Evolutionary conservation across 2,329 filamentous ascomycete species (phyloP).

Genomic region (Apiospora sp.): DNA sequence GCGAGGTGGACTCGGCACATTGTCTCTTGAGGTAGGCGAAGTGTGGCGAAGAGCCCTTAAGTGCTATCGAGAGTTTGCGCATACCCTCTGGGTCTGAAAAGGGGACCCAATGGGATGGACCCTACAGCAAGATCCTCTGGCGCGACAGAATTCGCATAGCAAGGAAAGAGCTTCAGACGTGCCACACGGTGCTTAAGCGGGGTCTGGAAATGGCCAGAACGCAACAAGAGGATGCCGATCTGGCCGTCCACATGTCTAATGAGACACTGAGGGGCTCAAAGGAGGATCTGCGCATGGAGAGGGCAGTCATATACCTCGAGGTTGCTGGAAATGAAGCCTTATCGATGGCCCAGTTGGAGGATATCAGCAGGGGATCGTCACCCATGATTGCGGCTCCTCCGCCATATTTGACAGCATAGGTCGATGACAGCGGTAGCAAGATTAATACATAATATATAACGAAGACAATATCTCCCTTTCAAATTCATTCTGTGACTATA

Average conservation of each 20-base stretch:
- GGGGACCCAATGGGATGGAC: conserved; percentile 7
- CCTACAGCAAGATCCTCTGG: conserved; percentile 15
- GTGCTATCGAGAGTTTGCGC: neutral
- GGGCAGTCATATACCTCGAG: conserved; percentile 3
- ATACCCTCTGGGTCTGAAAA: neutral
- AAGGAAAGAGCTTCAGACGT: conserved; percentile 8
- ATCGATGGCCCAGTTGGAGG: neutral
- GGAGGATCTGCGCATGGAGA: conserved; percentile 2
- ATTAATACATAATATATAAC: too few species aligned
- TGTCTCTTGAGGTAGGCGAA: neutral
- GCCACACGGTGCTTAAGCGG: neutral
- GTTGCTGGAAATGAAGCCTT: neutral
- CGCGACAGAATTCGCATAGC: conserved; percentile 17
- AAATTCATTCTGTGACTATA: too few species aligned
- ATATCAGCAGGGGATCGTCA: conserved; percentile 1
- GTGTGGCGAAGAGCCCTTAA: neutral
- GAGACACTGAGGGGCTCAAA: neutral
- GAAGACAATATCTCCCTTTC: too few species aligned
- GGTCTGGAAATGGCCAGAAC: neutral
- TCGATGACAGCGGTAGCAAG: too few species aligned
- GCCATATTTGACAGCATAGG: neutral
- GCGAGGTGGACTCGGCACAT: conserved; percentile 7
- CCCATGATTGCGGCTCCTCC: conserved; percentile 2
- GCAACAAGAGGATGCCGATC: neutral
- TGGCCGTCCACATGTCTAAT: neutral